A percentile compares a stretch with the other conserved stretches of the same genome.
Conservation (phyloP, 768 basidiomycete species). For the Russula emetica region DNA sequence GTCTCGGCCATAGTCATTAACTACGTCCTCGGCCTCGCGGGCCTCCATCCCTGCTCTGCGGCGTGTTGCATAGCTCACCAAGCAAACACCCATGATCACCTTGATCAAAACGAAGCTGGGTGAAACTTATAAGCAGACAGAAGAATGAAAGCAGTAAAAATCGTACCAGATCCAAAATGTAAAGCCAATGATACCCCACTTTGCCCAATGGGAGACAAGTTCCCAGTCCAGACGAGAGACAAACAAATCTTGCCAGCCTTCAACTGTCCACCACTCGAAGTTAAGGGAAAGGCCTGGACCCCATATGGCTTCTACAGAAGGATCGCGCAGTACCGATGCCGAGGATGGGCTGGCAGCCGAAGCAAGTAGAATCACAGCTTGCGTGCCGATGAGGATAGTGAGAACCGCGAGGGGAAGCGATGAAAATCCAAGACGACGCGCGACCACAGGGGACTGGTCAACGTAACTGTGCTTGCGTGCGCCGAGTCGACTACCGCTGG, state of each 20-base stretch:
- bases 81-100: conserved; percentile 84
- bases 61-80: conserved; percentile 77
- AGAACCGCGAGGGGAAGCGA: conserved; percentile 87
- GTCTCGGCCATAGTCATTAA: conserved; percentile 87
- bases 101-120: conserved; percentile 79
- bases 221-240: conserved; percentile 41
- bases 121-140: background rate
- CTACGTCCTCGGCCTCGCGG: conserved; percentile 63
- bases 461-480: conserved; percentile 86
- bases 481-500: conserved; percentile 66
- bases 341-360: conserved; percentile 32
- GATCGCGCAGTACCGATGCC: conserved; percentile 14
- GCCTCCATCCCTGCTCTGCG: conserved; percentile 74
- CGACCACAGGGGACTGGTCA: conserved; percentile 92
- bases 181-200: conserved; percentile 61
- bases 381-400: conserved; percentile 68
- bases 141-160: background rate
- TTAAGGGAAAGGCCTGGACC: conserved; percentile 35
- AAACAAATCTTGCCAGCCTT: conserved; percentile 27
- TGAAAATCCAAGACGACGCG: conserved; percentile 90
- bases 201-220: conserved; percentile 49
- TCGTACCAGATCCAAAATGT: conserved; percentile 84
- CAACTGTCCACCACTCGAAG: conserved; percentile 42
- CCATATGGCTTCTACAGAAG: conserved; percentile 33
- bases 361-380: conserved; percentile 61